Percentiles rank a stretch among this genome's conserved stretches.
phyloP scores from a whole-genome alignment of 2,329 filamentous ascomycete genomes.

The Penicillium sp. region DNA sequence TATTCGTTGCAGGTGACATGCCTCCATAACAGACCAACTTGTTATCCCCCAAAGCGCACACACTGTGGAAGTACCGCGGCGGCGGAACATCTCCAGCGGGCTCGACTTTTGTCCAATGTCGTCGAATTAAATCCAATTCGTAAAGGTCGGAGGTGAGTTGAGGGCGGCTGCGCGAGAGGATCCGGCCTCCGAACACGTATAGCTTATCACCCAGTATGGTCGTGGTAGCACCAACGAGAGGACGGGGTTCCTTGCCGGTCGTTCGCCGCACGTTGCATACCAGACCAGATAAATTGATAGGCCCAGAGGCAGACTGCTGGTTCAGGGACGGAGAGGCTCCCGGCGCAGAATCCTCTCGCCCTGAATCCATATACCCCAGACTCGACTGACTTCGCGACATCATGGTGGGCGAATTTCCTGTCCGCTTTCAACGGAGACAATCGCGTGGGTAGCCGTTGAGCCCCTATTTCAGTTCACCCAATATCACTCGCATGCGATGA shows the following conservation, averaged over 20 bases:
- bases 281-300: conserved; percentile 64
- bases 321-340: conserved; percentile 32
- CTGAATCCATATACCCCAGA: conserved; percentile 36
- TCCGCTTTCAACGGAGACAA: conserved; percentile 6
- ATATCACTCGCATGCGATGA: conserved; percentile 5
- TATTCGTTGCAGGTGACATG: conserved; percentile 76
- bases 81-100: conserved; percentile 81
- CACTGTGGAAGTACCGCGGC: conserved; percentile 94
- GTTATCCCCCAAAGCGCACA: conserved; percentile 88
- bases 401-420: conserved; percentile 24
- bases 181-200: conserved; percentile 91
- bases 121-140: conserved; percentile 83
- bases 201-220: conserved; percentile 93
- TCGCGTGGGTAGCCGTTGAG: conserved; percentile 2
- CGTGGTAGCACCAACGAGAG: conserved; percentile 90
- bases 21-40: conserved; percentile 98
- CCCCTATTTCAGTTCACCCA: conserved; percentile 1
- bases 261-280: conserved; percentile 75
- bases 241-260: conserved; percentile 85
- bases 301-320: conserved; percentile 39
- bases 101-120: conserved; percentile 91
- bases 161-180: conserved; percentile 79
- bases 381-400: conserved; percentile 44
- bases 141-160: conserved; percentile 88
- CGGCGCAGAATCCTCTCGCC: conserved; percentile 34